Conservation (phyloP, 805 yeast genomes). For the Pichia occidentalis region DNA sequence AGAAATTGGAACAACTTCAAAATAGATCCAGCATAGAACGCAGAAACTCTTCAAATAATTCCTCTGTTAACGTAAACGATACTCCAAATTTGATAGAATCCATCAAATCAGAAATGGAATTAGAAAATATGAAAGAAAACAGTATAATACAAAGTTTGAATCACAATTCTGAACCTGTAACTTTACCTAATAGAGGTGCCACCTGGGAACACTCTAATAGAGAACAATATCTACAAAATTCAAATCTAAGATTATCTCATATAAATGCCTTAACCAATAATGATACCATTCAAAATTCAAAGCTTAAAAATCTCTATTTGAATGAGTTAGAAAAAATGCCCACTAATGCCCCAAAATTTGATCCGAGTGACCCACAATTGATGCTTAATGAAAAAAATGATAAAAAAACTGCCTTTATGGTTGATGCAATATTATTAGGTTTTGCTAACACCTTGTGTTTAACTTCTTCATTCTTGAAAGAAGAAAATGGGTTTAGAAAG, state of each 20-base stretch:
- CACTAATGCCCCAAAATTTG: not conserved
- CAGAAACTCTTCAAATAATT: no score
- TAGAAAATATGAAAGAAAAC: constrained; percentile 5
- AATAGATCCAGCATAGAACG: no score
- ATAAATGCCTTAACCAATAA: no score
- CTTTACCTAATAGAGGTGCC: constrained; percentile 9
- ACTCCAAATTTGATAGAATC: not conserved
- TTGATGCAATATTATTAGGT: constrained; percentile 54
- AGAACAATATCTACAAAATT: constrained; percentile 4
- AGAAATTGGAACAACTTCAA: not conserved
- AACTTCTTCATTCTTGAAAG: constrained; percentile 68
- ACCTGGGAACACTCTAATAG: constrained; percentile 10
- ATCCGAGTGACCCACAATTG: constrained; percentile 10
- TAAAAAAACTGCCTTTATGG: constrained; percentile 27
- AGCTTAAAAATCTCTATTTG: not conserved
- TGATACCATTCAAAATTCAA: no score
- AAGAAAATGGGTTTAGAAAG: constrained; percentile 67
- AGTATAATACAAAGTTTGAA: not conserved
- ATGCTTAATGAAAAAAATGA: constrained; percentile 22
- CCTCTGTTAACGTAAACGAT: not conserved
- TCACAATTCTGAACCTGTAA: constrained; percentile 6
- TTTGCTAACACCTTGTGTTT: constrained; percentile 69
- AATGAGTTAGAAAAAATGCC: not conserved
- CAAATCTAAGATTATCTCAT: no score
- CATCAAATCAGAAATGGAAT: not conserved